Evolutionary conservation across 305 asterid species (phyloP), one percentile per base, ranked within the genome.

Genomic region (Fraxinus dipetala): DNA sequence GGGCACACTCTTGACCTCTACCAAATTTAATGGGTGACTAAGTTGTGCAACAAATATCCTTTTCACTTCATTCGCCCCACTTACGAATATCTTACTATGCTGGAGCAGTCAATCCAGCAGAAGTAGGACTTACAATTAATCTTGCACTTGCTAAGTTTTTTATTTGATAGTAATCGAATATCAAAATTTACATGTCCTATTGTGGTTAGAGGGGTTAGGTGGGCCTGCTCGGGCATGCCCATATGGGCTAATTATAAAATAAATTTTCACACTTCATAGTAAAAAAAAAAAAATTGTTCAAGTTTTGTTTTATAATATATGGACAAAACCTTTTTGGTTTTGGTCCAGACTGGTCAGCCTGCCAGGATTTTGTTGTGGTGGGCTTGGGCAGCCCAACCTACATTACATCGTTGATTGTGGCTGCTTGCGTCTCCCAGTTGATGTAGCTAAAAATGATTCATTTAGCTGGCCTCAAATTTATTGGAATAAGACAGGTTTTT

Each of bases 1-100:
- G 54, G 31, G 65, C 81, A 76, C 78, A 54, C 48, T 45, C 78
- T 18, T 77, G 73, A 65, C 14, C 30, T 18, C 70, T 22, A 61
- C 70, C 70, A 22, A 8, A 6, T 61, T 61, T 61, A 61, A 20
- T 61, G 26, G 70, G 4, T 20, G 31, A 61, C 10, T 61, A 22
- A 61, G 32, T 61, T 22, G 13, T 10, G 9, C 70, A 6, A 8
- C 28, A 61, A 20, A 7, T 61, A 22, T 20, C 16, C 16, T 7
- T 61, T 22, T 61, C 24, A 61, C 30, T 8, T 20, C 70, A 61
- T 61, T 61, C 16, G 70, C 10, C 7, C 16, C 70, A 18, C 32
- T 22, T 20, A 20, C 16, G 14, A 61, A 61, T 61, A 61, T 61
- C 31, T 61, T 22, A 61, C 32, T 22, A 61, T 6, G 13, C 30